phyloP scores from a whole-genome alignment of 1,139 yeast species.

The Blastobotrys elegans region DNA sequence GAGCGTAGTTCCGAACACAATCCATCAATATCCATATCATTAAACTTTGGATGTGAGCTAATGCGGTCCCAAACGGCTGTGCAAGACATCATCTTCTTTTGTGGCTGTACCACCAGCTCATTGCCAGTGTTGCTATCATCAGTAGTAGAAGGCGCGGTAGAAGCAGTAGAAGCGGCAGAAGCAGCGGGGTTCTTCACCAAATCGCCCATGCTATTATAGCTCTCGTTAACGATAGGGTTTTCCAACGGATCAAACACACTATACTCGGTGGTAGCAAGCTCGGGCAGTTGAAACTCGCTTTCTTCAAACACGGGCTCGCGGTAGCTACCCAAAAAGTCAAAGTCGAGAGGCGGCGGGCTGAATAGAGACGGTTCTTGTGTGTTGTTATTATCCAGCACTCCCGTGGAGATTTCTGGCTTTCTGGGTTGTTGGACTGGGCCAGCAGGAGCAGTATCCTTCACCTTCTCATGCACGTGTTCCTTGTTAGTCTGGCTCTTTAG shows the following conservation, averaged over 20 bases:
- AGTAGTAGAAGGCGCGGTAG: not conserved
- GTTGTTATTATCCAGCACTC: conserved; percentile 2
- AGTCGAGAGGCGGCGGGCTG: conserved; percentile 32
- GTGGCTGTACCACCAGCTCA: conserved; percentile 29
- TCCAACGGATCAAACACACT: conserved; percentile 63
- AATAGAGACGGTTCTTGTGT: conserved; percentile 19
- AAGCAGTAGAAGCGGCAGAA: not conserved
- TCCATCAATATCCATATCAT: conserved; percentile 90
- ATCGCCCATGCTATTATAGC: conserved; percentile 10
- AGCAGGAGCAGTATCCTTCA: not conserved
- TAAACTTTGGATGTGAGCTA: conserved; percentile 87
- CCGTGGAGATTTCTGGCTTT: conserved; percentile 9
- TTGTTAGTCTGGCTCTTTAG: not conserved
- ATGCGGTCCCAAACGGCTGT: conserved; percentile 96
- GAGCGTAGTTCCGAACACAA: conserved; percentile 80
- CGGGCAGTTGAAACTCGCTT: conserved; percentile 31
- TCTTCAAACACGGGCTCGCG: conserved; percentile 34
- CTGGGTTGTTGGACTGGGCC: not conserved
- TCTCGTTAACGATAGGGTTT: conserved; percentile 23
- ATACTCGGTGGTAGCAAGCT: conserved; percentile 49
- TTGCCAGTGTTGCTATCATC: conserved; percentile 8
- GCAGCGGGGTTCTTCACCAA: not conserved
- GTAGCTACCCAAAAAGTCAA: conserved; percentile 22
- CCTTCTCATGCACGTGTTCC: not conserved
- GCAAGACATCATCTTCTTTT: conserved; percentile 50